These are phyloP conservation scores for Hirsutella rhossiliensis DNA, from an alignment of 2,329 filamentous ascomycete genomes.

Conservation along the genomic window DNA sequence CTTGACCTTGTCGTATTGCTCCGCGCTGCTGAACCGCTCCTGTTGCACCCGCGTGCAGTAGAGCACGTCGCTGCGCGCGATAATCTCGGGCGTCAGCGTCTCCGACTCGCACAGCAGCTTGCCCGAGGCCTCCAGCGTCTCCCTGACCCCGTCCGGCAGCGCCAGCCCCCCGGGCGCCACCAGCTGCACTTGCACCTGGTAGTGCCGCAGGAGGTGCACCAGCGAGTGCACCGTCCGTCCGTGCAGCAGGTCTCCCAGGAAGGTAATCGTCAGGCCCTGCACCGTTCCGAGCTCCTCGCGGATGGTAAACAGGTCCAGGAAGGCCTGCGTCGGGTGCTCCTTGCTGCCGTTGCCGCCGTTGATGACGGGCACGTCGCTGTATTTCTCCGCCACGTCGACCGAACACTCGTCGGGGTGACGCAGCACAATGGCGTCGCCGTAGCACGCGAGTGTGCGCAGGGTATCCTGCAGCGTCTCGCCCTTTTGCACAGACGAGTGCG, in stretches of 20 bases:
- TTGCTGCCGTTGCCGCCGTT: slow-evolving; percentile 94
- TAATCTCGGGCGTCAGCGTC: slow-evolving; percentile 73
- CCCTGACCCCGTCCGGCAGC: slow-evolving; percentile 63
- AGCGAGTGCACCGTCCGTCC: slow-evolving; percentile 93
- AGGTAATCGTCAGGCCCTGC: slow-evolving; percentile 90
- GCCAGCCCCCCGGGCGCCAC: slow-evolving; percentile 71
- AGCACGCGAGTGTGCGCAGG: slow-evolving; percentile 85
- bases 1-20: slow-evolving; percentile 79
- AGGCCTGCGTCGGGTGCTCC: slow-evolving; percentile 95
- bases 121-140: slow-evolving; percentile 58
- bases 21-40: slow-evolving; percentile 76
- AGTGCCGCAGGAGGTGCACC: slow-evolving; percentile 86
- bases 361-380: slow-evolving; percentile 82
- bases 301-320: slow-evolving; percentile 96
- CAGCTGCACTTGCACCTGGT: slow-evolving; percentile 88
- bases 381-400: slow-evolving; percentile 73
- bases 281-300: slow-evolving; percentile 94
- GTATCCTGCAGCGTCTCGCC: slow-evolving; percentile 91
- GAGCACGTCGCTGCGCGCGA: slow-evolving; percentile 78
- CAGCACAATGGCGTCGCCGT: slow-evolving; percentile 90
- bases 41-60: slow-evolving; percentile 97
- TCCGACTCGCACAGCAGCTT: slow-evolving; percentile 68
- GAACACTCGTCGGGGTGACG: slow-evolving; percentile 79
- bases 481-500: slow-evolving; percentile 82
- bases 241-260: slow-evolving; percentile 84